These are phyloP conservation scores for Durotheca rogersii DNA, from an alignment of 495 filamentous ascomycete species.

Conservation along the genomic window DNA sequence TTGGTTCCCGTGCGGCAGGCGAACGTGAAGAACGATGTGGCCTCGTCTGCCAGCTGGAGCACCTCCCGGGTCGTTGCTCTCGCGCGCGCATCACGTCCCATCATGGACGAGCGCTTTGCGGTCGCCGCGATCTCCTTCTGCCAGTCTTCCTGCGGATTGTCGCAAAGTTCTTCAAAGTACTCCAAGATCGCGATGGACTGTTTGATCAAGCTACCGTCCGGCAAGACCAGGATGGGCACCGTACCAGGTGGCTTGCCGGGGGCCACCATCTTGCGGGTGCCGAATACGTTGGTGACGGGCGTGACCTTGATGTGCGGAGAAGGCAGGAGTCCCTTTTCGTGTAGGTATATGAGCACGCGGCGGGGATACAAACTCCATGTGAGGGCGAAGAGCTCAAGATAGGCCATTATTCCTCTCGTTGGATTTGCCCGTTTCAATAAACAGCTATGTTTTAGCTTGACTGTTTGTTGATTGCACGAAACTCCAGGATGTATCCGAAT, in stretches of 20 bases:
- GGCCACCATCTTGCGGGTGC: slow-evolving; percentile 2
- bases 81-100: slow-evolving; percentile 1
- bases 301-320: slow-evolving; percentile 14
- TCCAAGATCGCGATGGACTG: slow-evolving; percentile 28
- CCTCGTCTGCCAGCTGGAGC: slow-evolving; percentile 11
- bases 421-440: neutral
- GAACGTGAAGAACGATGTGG: slow-evolving; percentile 4
- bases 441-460: neutral
- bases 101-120: slow-evolving; percentile 14
- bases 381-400: slow-evolving; percentile 11
- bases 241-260: slow-evolving; percentile 23
- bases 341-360: slow-evolving; percentile 26
- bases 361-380: slow-evolving; percentile 16
- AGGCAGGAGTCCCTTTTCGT: slow-evolving; percentile 24
- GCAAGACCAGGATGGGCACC: slow-evolving; percentile 20
- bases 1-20: slow-evolving; percentile 16
- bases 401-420: neutral
- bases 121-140: slow-evolving; percentile 6
- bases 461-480: neutral
- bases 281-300: neutral
- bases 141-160: slow-evolving; percentile 10
- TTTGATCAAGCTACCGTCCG: slow-evolving; percentile 22
- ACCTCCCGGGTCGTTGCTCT: slow-evolving; percentile 14
- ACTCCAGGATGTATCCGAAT: too few relatives aligned
- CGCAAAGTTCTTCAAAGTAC: slow-evolving; percentile 30